These are phyloP conservation scores for Phytophthora podocarpi DNA, from an alignment of 352 stramenopile genomes.

Conservation along the genomic window DNA sequence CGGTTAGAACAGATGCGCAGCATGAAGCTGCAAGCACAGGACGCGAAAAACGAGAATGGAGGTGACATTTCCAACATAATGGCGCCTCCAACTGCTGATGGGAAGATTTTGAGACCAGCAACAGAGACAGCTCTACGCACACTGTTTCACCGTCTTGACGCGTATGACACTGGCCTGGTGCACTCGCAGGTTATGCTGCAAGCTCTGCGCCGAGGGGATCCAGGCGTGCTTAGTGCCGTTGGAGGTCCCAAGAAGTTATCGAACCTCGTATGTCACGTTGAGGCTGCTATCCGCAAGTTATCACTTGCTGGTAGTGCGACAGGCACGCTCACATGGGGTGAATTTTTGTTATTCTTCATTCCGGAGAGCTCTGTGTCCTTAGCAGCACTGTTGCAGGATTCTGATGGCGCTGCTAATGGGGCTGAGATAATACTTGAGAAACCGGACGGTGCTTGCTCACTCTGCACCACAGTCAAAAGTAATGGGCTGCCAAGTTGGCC, in stretches of 20 bases:
- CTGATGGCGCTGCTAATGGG: neutral
- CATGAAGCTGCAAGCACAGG: slow-evolving; percentile 1
- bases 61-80: neutral
- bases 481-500: slow-evolving; percentile 12
- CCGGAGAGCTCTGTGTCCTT: slow-evolving; percentile 37
- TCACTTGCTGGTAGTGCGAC: slow-evolving; percentile 16
- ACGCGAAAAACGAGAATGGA: slow-evolving; percentile 7
- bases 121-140: slow-evolving; percentile 59
- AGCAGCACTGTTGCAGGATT: slow-evolving; percentile 8
- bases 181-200: slow-evolving; percentile 35
- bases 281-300: slow-evolving; percentile 35
- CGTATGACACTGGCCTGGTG: slow-evolving; percentile 66
- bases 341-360: slow-evolving; percentile 77
- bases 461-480: slow-evolving; percentile 20
- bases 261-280: slow-evolving; percentile 49
- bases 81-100: neutral
- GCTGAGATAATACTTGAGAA: neutral
- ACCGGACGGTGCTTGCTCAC: neutral
- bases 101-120: slow-evolving; percentile 45
- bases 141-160: slow-evolving; percentile 72
- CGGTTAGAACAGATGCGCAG: slow-evolving; percentile 31
- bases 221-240: slow-evolving; percentile 39
- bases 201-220: slow-evolving; percentile 40
- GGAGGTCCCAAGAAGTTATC: slow-evolving; percentile 33
- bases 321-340: slow-evolving; percentile 69